A percentile compares a stretch with the other conserved stretches of the same genome.
Evolutionary conservation across 805 yeast species (phyloP).

Genomic region (Cyberlindnera subsufficiens): DNA sequence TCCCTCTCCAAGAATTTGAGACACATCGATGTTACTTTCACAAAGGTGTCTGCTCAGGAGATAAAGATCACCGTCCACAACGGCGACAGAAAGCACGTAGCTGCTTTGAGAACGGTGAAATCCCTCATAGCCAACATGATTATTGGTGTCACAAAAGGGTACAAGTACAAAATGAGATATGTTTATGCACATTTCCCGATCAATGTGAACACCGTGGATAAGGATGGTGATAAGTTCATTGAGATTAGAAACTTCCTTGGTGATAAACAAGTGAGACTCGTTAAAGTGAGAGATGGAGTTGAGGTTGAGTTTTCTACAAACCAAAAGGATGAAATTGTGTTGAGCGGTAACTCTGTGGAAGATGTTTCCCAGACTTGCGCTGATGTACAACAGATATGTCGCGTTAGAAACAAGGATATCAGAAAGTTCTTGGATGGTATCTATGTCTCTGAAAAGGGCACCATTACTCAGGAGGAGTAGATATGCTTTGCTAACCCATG

Average conservation of each 20-base stretch:
- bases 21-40: slow-evolving; percentile 93
- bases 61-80: slow-evolving; percentile 91
- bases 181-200: slow-evolving; percentile 99
- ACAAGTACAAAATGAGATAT: slow-evolving; percentile 99
- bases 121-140: slow-evolving; percentile 89
- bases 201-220: slow-evolving; percentile 86
- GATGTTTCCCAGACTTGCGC: slow-evolving; percentile 98
- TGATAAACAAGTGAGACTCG: slow-evolving; percentile 93
- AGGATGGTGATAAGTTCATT: slow-evolving; percentile 66
- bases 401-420: slow-evolving; percentile 99
- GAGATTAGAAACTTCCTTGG: slow-evolving; percentile 99
- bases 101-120: slow-evolving; percentile 97
- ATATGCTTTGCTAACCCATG: background rate
- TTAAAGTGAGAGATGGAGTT: slow-evolving; percentile 87
- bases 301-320: slow-evolving; percentile 69
- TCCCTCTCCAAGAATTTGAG: slow-evolving; percentile 80
- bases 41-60: slow-evolving; percentile 62
- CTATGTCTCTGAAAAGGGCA: slow-evolving; percentile 95
- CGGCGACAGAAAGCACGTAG: slow-evolving; percentile 99
- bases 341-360: slow-evolving; percentile 94
- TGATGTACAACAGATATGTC: slow-evolving; percentile 94
- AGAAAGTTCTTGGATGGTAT: slow-evolving; percentile 99
- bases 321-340: slow-evolving; percentile 91
- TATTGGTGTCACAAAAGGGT: slow-evolving; percentile 98
- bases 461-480: slow-evolving; percentile 62